These are phyloP conservation scores for Trametes punicea DNA, from an alignment of 768 basidiomycete species.

Conservation along the genomic window DNA sequence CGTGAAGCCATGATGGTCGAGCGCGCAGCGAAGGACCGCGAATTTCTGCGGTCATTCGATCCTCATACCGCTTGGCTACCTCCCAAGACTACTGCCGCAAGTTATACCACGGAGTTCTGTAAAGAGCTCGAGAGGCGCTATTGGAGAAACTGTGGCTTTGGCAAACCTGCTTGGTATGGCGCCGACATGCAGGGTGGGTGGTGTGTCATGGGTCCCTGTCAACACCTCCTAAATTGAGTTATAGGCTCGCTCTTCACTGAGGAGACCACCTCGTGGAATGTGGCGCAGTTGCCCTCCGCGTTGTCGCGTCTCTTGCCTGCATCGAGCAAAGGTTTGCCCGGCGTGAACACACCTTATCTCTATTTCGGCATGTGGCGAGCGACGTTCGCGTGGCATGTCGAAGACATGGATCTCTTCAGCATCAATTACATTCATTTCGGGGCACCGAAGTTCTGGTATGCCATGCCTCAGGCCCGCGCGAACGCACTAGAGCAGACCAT, in stretches of 20 bases:
- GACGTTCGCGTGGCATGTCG: slow-evolving; percentile 98
- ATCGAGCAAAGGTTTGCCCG: slow-evolving; percentile 72
- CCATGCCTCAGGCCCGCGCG: slow-evolving; percentile 85
- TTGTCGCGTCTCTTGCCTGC: slow-evolving; percentile 76
- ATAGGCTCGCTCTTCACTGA: slow-evolving; percentile 69
- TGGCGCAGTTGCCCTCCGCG: slow-evolving; percentile 85
- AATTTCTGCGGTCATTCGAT: slow-evolving; percentile 70
- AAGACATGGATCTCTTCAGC: slow-evolving; percentile 98
- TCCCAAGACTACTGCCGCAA: slow-evolving; percentile 58
- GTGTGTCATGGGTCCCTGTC: background rate
- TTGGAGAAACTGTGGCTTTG: slow-evolving; percentile 89
- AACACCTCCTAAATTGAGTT: background rate
- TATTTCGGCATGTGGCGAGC: slow-evolving; percentile 99
- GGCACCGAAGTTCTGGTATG: slow-evolving; percentile 96
- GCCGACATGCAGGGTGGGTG: slow-evolving; percentile 86
- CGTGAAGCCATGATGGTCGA: slow-evolving; percentile 49
- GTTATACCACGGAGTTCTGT: slow-evolving; percentile 90
- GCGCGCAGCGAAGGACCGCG: slow-evolving; percentile 40
- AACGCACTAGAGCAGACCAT: slow-evolving; percentile 84
- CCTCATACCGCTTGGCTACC: slow-evolving; percentile 80
- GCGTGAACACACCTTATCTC: slow-evolving; percentile 95
- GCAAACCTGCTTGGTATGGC: slow-evolving; percentile 95
- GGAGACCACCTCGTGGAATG: slow-evolving; percentile 85
- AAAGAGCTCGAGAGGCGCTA: slow-evolving; percentile 82
- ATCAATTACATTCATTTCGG: slow-evolving; percentile 99